Base-by-base conservation (phyloP, 352 stramenopile genomes). In the Phytopythium mirpurense region DNA sequence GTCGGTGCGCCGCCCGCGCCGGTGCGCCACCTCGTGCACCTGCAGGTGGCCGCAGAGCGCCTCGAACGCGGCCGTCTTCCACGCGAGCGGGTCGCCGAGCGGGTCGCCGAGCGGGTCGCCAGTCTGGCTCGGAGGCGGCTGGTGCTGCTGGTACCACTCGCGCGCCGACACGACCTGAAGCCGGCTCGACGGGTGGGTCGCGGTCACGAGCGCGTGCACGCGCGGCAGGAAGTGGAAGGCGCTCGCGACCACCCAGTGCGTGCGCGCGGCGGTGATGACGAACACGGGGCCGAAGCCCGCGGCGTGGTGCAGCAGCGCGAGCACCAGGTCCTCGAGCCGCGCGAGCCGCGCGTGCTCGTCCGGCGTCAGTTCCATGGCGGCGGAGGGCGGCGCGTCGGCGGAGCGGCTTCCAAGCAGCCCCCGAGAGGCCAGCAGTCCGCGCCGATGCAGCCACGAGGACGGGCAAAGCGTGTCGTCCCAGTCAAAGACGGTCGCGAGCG, bases 391-490 rank as follows among this genome's bases (percentile, higher is more conserved):
- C n/a, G n/a, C n/a, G n/a, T n/a, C n/a, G n/a, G n/a, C n/a, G n/a
- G n/a, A n/a, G n/a, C n/a, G n/a, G n/a, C n/a, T n/a, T n/a, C n/a
- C n/a, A n/a, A n/a, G n/a, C 49, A 84, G 61, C 14, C 68, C 60
- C 32, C 78, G 57, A 10, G 63, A 57, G 1, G 70, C 70, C 31
- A 87, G 61, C 23, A 83, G 53, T 6, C 68, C 72, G 11, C 72
- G 63, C 7, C 52, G 52, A 38, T 78, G 68, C 45, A 87, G 60
- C 75, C 75, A 87, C 42, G 59, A 77, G 59, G 70, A 79, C 8
- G 75, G 75, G 32, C 75, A 87, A 7, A 87, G 62, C 24, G 75
- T 87, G 63, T 87, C 75, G 36, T 86, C 75, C 75, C 75, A 86
- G 58, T 86, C 75, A 27, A 86, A 82, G 29, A 86, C 63, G 0